phyloP scores from a whole-genome alignment of 768 basidiomycete species.

The Melanogaster broomeanus region DNA sequence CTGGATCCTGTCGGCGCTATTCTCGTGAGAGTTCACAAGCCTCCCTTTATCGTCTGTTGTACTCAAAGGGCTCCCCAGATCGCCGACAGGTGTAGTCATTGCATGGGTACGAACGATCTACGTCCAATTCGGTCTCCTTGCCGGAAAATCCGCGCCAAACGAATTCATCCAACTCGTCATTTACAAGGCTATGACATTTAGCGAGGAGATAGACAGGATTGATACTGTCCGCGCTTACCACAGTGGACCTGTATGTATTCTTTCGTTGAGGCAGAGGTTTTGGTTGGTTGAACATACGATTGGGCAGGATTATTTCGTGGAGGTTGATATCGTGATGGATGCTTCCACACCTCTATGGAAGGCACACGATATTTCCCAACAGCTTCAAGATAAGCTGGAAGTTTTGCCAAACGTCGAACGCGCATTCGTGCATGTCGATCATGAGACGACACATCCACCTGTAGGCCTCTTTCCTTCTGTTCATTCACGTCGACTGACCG shows the following conservation, averaged over 20 bases:
- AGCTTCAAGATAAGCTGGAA: constrained; percentile 87
- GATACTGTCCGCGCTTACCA: constrained; percentile 96
- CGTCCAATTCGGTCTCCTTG: constrained; percentile 80
- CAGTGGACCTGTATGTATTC: constrained; percentile 65
- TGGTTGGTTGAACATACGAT: background rate
- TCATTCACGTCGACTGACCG: background rate
- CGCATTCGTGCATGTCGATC: constrained; percentile 94
- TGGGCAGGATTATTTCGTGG: constrained; percentile 83
- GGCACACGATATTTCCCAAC: constrained; percentile 84
- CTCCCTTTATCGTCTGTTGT: background rate
- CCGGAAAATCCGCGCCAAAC: constrained; percentile 89
- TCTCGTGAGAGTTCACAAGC: constrained; percentile 49
- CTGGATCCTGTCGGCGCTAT: constrained; percentile 80
- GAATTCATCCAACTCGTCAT: constrained; percentile 90
- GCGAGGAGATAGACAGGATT: constrained; percentile 78
- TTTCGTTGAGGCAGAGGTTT: background rate
- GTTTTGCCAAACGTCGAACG: constrained; percentile 86
- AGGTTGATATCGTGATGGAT: constrained; percentile 93
- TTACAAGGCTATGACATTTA: constrained; percentile 90
- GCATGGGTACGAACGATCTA: constrained; percentile 80
- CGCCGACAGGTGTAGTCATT: constrained; percentile 71
- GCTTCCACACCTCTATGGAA: constrained; percentile 87
- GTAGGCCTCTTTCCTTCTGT: constrained; percentile 34
- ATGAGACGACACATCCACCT: constrained; percentile 83
- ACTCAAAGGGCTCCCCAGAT: constrained; percentile 49